Base-by-base conservation (phyloP, 176 grass and related monocot genomes). In the Phoenix dactylifera region DNA sequence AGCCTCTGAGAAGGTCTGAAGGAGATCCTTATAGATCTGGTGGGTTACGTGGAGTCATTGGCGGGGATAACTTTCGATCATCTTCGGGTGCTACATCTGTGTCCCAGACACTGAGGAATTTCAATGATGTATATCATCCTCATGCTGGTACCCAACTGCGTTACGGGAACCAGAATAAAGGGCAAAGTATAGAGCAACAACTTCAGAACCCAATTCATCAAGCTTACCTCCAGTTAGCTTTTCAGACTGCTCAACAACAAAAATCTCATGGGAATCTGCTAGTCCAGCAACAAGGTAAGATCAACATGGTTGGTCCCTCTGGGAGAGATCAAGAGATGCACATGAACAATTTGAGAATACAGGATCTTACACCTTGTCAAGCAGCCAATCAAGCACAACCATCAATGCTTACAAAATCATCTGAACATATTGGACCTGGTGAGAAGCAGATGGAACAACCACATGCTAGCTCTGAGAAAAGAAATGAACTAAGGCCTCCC, bases 281-380 rank as follows among this genome's bases (percentile, higher is more conserved):
- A 30, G 74, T 79, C 72, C 90, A 79, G 26, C 83, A 89, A 71
- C 93, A 92, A 58, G 79, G 66, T 67, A 82, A 81, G 54, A 63
- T 71, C 63, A 85, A 72, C 48, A 78, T 88, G 81, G 66, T 59
- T 10, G 73, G 67, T 18, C 61, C 79, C 49, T 79, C 82, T 29
- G 5, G 68, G 18, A 83, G 82, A 26, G 79, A 90, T 63, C 82
- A 90, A 64, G 82, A 90, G 14, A 50, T 60, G 59, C 48, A 72
- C 63, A 68, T 69, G 65, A 91, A 80, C 75, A 74, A 76, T 7
- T 75, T 78, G 0, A 92, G 88, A 65, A 69, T 88, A 70, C 93
- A 97, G 69, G 93, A 97, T 57, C 69, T 97, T 25, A 83, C 85
- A 81, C 66, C 87, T 57, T 23, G 89, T 73, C 87, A 83, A 68